Evolutionary conservation across 345 rosid genomes (phyloP), one percentile per base, ranked within the genome.

Genomic region (Mallotus nudiflorus): DNA sequence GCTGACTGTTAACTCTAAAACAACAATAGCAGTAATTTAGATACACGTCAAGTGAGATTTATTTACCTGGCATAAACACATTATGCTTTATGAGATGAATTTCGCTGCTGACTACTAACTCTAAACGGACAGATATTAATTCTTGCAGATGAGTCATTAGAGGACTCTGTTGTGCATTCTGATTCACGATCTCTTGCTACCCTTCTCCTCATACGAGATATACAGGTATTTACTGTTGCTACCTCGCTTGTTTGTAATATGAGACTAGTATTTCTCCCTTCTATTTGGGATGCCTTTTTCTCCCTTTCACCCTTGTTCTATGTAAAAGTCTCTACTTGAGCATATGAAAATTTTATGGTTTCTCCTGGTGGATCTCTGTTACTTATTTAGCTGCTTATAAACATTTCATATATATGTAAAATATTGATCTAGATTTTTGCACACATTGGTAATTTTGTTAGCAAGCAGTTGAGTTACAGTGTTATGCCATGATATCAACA

Each of bases 131-230:
- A 93, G 97, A 93, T 93, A 78, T 69, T 93, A 77, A 91, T 93
- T 88, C 98, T 93, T 79, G 98, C 97, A 88, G 98, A 93, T 80
- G 97, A 93, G 76, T 89, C 96, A 15, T 74, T 93, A 15, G 98
- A 93, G 77, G 96, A 93, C 80, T 93, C 97, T 46, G 81, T 91
- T 67, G 98, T 93, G 74, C 96, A 93, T 79, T 91, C 98, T 22
- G 97, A 93, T 77, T 93, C 98, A 0, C 80, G 98, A 54, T 93
- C 97, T 76, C 96, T 93, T 51, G 97, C 97, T 62, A 93, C 97
- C 61, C 98, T 93, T 82, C 97, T 91, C 67, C 93, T 93, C 77
- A 93, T 93, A 69, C 96, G 97, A 50, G 97, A 89, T 77, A 93
- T 93, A 85, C 98, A 93, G 91, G 98, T 87, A 72, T 62, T 14